These are phyloP conservation scores for Thalassia testudinum DNA, from an alignment of 116 monocot genomes.

Conservation along the genomic window DNA sequence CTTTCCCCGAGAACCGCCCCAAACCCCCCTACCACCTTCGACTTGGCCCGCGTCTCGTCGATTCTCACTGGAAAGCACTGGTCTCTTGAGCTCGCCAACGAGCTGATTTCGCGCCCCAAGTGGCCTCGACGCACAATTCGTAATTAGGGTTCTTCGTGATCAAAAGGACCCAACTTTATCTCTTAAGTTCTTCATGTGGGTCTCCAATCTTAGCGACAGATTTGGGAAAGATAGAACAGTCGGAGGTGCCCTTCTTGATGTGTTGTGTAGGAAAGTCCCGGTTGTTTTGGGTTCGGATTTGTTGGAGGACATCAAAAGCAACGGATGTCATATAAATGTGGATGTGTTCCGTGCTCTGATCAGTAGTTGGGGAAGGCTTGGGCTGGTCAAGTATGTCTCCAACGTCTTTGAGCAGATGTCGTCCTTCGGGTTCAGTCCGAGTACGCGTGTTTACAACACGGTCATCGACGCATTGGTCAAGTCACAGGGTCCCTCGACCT, in stretches of 20 bases:
- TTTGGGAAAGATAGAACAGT: conserved; percentile 37
- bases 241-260: conserved; percentile 21
- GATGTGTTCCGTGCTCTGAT: conserved; percentile 52
- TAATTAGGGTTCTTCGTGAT: conserved; percentile 26
- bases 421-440: conserved; percentile 42
- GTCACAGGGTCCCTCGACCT: conserved; percentile 57
- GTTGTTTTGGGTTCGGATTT: conserved; percentile 40
- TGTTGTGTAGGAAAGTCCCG: conserved; percentile 51
- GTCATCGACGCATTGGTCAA: conserved; percentile 58
- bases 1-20: conserved; percentile 1
- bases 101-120: conserved; percentile 12
- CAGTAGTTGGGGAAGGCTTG: conserved; percentile 67
- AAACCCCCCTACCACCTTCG: conserved; percentile 6
- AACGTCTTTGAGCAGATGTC: conserved; percentile 66
- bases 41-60: conserved; percentile 15
- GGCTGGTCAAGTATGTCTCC: conserved; percentile 57
- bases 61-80: conserved; percentile 45
- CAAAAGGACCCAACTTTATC: conserved; percentile 24
- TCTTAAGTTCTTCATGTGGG: conserved; percentile 68
- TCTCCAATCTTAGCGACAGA: conserved; percentile 22
- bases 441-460: conserved; percentile 11
- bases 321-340: conserved; percentile 38
- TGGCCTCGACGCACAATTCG: conserved; percentile 13
- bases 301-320: conserved; percentile 31
- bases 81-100: conserved; percentile 27